Evolutionary conservation across 768 basidiomycete genomes (phyloP).

Genomic region (Terana coerulea): DNA sequence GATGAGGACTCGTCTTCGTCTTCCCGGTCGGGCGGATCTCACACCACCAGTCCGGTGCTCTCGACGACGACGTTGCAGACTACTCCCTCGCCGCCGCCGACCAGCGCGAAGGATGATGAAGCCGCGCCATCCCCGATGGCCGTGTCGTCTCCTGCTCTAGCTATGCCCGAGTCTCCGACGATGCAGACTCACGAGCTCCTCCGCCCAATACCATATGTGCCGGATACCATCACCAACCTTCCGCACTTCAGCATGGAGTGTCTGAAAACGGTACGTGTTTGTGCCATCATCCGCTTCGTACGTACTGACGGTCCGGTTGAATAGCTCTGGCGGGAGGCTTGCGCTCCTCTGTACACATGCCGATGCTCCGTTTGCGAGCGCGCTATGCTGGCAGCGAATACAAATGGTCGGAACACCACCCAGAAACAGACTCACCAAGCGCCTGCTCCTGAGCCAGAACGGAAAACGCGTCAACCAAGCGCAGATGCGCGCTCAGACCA

Average conservation of each 20-base stretch:
- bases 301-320: slow-evolving; percentile 9
- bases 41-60: slow-evolving; percentile 67
- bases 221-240: slow-evolving; percentile 49
- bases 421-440: neutral
- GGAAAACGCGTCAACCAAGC: neutral
- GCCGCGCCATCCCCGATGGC: slow-evolving; percentile 21
- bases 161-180: slow-evolving; percentile 51
- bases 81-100: slow-evolving; percentile 73
- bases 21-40: slow-evolving; percentile 49
- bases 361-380: slow-evolving; percentile 73
- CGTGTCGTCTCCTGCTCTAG: slow-evolving; percentile 24
- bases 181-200: slow-evolving; percentile 58
- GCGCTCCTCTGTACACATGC: slow-evolving; percentile 67
- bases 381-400: slow-evolving; percentile 50
- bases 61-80: slow-evolving; percentile 73
- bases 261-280: slow-evolving; percentile 46
- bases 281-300: neutral
- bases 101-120: slow-evolving; percentile 33
- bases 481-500: slow-evolving; percentile 7
- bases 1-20: slow-evolving; percentile 50
- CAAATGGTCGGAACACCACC: slow-evolving; percentile 32
- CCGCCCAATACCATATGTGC: slow-evolving; percentile 67
- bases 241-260: slow-evolving; percentile 58
- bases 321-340: slow-evolving; percentile 74
- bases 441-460: neutral